Evolutionary conservation across 805 yeast genomes (phyloP), one percentile per base, ranked within the genome.

Genomic region (Saccharomyces cerevisiae): DNA sequence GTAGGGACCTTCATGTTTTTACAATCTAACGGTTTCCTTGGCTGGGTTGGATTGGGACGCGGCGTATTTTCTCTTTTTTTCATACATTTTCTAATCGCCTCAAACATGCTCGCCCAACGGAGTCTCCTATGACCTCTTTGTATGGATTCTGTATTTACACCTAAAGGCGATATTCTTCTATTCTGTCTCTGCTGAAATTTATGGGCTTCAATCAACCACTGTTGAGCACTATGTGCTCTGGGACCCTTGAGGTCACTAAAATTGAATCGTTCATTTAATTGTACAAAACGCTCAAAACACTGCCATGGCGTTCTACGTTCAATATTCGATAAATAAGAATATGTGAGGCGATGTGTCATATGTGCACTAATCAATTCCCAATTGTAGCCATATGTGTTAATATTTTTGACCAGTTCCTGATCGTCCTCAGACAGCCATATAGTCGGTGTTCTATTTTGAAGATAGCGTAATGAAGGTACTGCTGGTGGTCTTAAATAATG

Each of bases 301-400:
- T 92, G 98, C 99, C 99, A 94, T 0, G 99, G 96, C 0, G 98
- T 94, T 64, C 99, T 79, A 64, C 97, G 80, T 69, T 94, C 98
- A 54, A 90, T 89, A 64, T 89, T 90, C 0, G 98, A 87, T 41
- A 83, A 80, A 68, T 89, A 90, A 13, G 85, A 80, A 59, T 82
- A 77, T 0, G 89, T 80, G 2, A 89, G 80, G 51, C 79, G 76
- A 1, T 84, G 78, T 48, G 86, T 79, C 67, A 94, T 73, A 65
- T 87, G 88, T 6, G 91, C 87, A 2, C 97, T 83, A 24, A 94
- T 89, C 51, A 91, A 79, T 57, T 85, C 90, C 99, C 99, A 94
- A 66, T 94, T 94, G 73, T 89, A 90, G 8, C 88, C 82, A 67
- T 83, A 91, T 58, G 90, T 90, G 27, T 89, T 87, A 36, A 89